Base-by-base conservation (phyloP, 768 basidiomycete species). In the Leucocoprinus birnbaumii region DNA sequence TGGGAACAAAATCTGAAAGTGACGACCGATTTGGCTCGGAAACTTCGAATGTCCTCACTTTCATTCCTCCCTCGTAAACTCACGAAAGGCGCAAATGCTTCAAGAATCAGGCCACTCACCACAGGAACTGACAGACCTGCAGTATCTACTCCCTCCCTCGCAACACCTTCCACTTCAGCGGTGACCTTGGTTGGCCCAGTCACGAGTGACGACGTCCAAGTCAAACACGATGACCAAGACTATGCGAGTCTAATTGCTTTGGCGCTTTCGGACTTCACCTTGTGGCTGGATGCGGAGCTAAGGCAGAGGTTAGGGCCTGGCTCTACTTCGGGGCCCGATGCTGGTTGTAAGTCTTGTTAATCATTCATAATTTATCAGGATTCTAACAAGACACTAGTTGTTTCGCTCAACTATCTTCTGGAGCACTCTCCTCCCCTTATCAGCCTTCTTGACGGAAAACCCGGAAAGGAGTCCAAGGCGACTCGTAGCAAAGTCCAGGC, bases 241-340 rank as follows among this genome's bases (percentile, higher is more conserved):
- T 74, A 78, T 45, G 76, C 76, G 2, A 65, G 66, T 9, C 71
- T 89, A 31, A 59, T 86, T 19, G 70, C 67, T 46, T 77, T 91
- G 3, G 78, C 88, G 0, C 69, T 93, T n/a, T 87, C 89, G 3
- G 81, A 89, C 62, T 81, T 89, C 66, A 74, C 78, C 7, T 64
- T 91, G 8, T 92, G 87, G 89, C 63, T 67, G 2, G 80, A 89
- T 61, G 67, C 77, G 0, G 82, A 84, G 48, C 63, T 89, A 9
- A 70, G 80, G 22, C 67, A 75, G 49, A 75, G 70, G 26, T 68
- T 86, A 13, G 81, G 82, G 14, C n/a, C 43, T 24, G 47, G 25
- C 14, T 62, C 42, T 40, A 48, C 16, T 16, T 53, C 40, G 18
- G 31, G 42, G 26, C 45, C 40, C 3, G 52, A 52, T 10, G 50